Evolutionary conservation across 2,329 filamentous ascomycete genomes (phyloP).

Genomic region (Parasarocladium wereldwijsianum): DNA sequence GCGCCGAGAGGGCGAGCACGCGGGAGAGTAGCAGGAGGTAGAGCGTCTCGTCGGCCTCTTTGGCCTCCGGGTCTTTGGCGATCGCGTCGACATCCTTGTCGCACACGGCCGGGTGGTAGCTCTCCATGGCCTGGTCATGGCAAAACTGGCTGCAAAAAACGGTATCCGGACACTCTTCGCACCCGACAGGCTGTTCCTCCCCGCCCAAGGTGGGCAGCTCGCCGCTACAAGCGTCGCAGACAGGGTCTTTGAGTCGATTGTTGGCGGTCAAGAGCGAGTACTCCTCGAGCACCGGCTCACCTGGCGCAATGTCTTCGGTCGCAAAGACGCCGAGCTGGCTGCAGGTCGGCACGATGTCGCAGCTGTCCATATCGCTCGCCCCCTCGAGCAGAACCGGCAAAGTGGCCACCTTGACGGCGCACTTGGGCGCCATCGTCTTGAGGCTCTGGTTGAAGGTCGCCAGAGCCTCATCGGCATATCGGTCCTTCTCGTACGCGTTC

Average conservation of each 20-base stretch:
- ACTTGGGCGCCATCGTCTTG: constrained; percentile 57
- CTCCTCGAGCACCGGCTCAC: constrained; percentile 65
- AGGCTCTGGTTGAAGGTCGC: constrained; percentile 58
- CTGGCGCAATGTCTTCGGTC: constrained; percentile 61
- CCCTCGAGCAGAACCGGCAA: constrained; percentile 56
- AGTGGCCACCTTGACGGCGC: constrained; percentile 61
- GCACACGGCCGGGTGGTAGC: constrained; percentile 51
- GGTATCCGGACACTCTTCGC: constrained; percentile 47
- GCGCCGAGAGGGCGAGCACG: constrained; percentile 45
- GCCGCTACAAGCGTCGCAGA: constrained; percentile 80
- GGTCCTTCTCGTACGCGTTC: constrained; percentile 54
- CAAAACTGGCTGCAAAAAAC: constrained; percentile 52
- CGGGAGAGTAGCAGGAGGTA: constrained; percentile 49
- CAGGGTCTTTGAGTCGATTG: constrained; percentile 69
- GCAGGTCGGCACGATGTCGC: constrained; percentile 41
- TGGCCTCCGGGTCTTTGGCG: constrained; percentile 46
- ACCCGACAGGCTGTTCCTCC: constrained; percentile 33
- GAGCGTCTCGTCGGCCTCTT: constrained; percentile 44
- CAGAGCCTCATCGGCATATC: constrained; percentile 55
- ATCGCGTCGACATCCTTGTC: constrained; percentile 52
- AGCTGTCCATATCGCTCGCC: constrained; percentile 32
- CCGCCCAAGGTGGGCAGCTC: constrained; percentile 47
- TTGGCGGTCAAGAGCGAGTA: constrained; percentile 80
- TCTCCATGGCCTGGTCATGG: constrained; percentile 38
- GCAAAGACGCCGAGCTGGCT: constrained; percentile 85